Conservation (phyloP, 108 stramenopile species). For the Skeletonema potamos region DNA sequence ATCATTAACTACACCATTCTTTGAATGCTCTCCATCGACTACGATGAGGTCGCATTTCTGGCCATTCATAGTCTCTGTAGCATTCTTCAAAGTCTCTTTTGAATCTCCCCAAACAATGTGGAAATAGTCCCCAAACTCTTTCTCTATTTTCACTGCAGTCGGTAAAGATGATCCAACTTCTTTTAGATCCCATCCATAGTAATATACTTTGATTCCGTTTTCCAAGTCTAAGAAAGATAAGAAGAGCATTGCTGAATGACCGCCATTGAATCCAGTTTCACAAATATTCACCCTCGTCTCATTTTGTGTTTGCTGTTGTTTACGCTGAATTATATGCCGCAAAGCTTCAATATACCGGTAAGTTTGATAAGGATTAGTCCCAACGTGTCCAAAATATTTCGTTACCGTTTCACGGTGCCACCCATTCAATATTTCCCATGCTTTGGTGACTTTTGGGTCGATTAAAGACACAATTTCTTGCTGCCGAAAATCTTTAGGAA, state of each 20-base stretch:
- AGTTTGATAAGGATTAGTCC: constrained; percentile 19
- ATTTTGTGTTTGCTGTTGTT: background rate
- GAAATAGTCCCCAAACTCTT: background rate
- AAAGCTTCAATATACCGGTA: constrained; percentile 17
- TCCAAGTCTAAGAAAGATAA: constrained; percentile 3
- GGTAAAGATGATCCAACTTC: background rate
- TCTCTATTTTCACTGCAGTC: constrained; percentile 3
- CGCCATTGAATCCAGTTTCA: constrained; percentile 17
- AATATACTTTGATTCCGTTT: background rate
- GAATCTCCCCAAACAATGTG: constrained; percentile 14
- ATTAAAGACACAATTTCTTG: background rate
- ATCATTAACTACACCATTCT: constrained; percentile 12
- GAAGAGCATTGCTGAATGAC: constrained; percentile 24
- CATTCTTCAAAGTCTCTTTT: constrained; percentile 11
- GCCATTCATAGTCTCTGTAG: background rate
- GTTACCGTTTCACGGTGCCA: constrained; percentile 13
- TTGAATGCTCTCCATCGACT: constrained; percentile 16
- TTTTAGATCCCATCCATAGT: constrained; percentile 8
- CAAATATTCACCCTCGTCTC: constrained; percentile 8
- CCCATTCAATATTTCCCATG: constrained; percentile 7
- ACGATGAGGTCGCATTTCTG: constrained; percentile 16
- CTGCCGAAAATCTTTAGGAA: constrained; percentile 3
- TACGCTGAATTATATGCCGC: constrained; percentile 1
- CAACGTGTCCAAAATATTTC: constrained; percentile 12
- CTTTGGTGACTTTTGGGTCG: constrained; percentile 6